These are phyloP conservation scores for Kodamaea neixiangensis DNA, from an alignment of 805 yeast genomes.

Conservation along the genomic window DNA sequence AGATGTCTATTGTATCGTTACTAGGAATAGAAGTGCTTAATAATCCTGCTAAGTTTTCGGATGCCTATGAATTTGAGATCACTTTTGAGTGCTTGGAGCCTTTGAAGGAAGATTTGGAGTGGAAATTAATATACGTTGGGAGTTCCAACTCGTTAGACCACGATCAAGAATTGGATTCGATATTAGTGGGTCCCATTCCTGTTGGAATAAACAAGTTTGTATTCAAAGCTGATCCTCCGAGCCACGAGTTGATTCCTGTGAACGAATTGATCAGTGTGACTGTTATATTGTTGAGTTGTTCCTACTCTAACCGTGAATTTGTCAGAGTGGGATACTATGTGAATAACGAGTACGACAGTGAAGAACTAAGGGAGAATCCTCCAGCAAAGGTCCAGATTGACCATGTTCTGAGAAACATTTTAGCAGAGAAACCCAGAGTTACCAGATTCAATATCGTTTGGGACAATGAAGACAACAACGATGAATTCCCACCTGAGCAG, in stretches of 20 bases:
- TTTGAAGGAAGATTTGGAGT: constrained; percentile 86
- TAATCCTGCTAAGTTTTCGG: constrained; percentile 92
- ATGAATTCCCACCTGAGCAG: constrained; percentile 79
- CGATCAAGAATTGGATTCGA: constrained; percentile 94
- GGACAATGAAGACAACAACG: constrained; percentile 74
- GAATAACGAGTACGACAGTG: constrained; percentile 93
- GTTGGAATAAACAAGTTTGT: constrained; percentile 94
- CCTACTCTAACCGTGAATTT: constrained; percentile 91
- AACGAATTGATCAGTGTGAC: constrained; percentile 94
- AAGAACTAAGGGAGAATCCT: constrained; percentile 90
- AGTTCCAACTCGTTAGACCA: constrained; percentile 92
- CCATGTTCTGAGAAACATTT: constrained; percentile 87
- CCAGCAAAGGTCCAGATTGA: constrained; percentile 93
- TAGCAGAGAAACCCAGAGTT: constrained; percentile 97
- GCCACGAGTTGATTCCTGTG: constrained; percentile 94
- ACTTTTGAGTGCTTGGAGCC: constrained; percentile 97
- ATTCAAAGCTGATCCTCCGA: constrained; percentile 94
- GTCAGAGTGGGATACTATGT: constrained; percentile 98
- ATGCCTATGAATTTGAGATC: constrained; percentile 93
- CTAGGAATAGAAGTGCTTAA: constrained; percentile 89
- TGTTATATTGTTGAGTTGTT: constrained; percentile 87
- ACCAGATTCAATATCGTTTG: constrained; percentile 96
- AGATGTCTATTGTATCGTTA: constrained; percentile 90
- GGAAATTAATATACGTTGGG: constrained; percentile 97
- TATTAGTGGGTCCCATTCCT: constrained; percentile 98